Percentiles rank a stretch among this genome's conserved stretches.
These are phyloP conservation scores for Trichosanthes cucumerina DNA, from an alignment of 306 rosid species.

Conservation along the genomic window DNA sequence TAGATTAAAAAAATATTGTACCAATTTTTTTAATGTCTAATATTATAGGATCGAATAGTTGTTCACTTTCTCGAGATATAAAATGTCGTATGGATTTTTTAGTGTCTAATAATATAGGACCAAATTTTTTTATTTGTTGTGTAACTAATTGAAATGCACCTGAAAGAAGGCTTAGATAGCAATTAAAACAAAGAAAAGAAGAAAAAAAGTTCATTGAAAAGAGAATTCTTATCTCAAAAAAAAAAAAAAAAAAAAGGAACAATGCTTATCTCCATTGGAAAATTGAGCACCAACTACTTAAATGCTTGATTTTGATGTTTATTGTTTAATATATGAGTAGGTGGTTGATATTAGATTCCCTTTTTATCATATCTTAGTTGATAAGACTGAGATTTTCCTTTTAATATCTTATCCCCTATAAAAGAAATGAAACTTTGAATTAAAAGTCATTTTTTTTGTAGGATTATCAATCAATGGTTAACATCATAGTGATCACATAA, in stretches of 20 bases:
- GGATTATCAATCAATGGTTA: neutral
- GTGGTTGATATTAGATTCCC: neutral
- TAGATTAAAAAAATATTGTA: neutral
- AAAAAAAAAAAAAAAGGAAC: neutral
- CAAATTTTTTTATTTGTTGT: no score
- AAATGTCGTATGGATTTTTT: neutral
- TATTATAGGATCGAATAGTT: neutral
- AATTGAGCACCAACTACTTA: neutral
- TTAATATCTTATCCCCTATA: neutral
- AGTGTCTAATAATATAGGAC: no score
- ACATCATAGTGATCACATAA: neutral
- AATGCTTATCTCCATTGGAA: neutral
- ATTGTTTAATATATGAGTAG: neutral
- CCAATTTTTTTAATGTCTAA: neutral
- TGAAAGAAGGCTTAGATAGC: neutral
- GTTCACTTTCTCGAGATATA: neutral
- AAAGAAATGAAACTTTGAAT: neutral
- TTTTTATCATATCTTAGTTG: neutral
- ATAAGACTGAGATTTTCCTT: neutral
- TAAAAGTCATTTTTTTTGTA: neutral
- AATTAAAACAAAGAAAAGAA: neutral
- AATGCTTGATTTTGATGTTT: slow-evolving; percentile 4
- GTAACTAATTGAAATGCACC: neutral
- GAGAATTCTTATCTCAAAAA: neutral
- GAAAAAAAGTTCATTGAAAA: neutral